A percentile compares a stretch with the other conserved stretches of the same genome.
Conservation (phyloP, 805 yeast species). For the Clavispora phyllophila region DNA sequence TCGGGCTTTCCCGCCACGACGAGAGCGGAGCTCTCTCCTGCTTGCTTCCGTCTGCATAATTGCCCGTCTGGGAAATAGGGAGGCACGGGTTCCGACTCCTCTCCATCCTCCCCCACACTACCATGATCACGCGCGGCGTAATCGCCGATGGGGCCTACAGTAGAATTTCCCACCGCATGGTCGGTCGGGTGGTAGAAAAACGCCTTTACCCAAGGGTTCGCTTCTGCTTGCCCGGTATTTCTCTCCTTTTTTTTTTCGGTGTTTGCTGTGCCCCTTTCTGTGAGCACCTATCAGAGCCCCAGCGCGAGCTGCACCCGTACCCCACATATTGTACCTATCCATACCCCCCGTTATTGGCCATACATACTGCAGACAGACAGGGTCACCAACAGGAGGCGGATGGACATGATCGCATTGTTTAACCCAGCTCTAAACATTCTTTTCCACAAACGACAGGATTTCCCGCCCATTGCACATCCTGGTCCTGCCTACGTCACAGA, state of each 20-base stretch:
- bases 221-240: too few species aligned
- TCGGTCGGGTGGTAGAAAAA: too few species aligned
- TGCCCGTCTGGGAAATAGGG: too few species aligned
- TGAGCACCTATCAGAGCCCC: neutral
- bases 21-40: too few species aligned
- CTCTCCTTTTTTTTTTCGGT: neutral
- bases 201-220: too few species aligned
- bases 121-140: neutral
- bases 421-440: neutral
- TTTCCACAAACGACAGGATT: neutral
- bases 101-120: neutral
- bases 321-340: neutral
- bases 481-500: neutral
- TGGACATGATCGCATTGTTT: neutral
- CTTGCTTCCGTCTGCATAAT: too few species aligned
- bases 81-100: too few species aligned
- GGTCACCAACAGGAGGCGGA: neutral
- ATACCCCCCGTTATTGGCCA: neutral
- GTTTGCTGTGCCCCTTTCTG: neutral
- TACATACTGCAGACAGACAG: neutral
- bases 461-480: neutral
- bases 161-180: too few species aligned
- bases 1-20: too few species aligned
- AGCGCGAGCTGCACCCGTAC: neutral
- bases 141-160: neutral